Evolutionary conservation across 2,329 filamentous ascomycete genomes (phyloP).

Genomic region (Phaeosphaeria sp.): DNA sequence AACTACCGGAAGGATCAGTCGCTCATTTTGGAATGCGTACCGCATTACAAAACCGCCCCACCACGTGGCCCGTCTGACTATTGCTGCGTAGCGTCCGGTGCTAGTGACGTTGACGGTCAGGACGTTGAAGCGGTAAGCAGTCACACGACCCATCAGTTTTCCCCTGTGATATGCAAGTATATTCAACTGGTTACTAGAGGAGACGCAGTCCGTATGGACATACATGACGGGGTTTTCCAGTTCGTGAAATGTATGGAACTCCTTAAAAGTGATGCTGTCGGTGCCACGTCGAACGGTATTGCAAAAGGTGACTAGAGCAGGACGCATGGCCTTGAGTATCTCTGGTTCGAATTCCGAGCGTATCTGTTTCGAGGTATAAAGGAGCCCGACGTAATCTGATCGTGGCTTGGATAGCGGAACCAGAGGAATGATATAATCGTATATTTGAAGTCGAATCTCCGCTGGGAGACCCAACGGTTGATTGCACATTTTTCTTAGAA

Average conservation of each 20-base stretch:
- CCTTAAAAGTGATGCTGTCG: background rate
- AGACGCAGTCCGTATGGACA: too few species aligned
- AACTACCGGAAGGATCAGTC: too few species aligned
- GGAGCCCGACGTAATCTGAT: background rate
- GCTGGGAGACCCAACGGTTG: background rate
- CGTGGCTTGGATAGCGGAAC: background rate
- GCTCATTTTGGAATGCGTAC: too few species aligned
- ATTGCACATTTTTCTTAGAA: background rate
- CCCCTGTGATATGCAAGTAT: too few species aligned
- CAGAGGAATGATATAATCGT: background rate
- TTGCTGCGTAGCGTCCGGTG: too few species aligned
- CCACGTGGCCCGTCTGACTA: too few species aligned
- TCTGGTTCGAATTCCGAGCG: background rate
- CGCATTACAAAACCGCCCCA: too few species aligned
- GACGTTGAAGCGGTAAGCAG: too few species aligned
- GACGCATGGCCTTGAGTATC: background rate
- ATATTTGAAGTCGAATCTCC: background rate
- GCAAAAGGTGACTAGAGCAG: background rate
- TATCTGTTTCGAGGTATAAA: background rate
- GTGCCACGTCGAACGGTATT: background rate
- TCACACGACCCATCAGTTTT: too few species aligned
- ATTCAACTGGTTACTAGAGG: too few species aligned
- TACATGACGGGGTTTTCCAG: background rate
- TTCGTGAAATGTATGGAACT: background rate
- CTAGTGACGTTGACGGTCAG: too few species aligned